phyloP scores from a whole-genome alignment of 306 rosid genomes.

The Inga leiocalycina region DNA sequence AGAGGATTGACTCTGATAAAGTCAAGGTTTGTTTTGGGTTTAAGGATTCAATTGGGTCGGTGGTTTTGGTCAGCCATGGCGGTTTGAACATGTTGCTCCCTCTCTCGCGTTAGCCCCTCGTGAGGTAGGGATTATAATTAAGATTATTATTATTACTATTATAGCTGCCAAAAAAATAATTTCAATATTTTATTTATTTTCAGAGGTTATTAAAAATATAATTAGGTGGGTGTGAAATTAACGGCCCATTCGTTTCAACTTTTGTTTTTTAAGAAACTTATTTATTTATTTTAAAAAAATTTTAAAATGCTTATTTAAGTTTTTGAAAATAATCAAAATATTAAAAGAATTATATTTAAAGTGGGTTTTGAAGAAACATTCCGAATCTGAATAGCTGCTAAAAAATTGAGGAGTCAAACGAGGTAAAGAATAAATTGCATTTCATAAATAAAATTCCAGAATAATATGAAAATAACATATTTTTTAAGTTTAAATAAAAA shows the following conservation, averaged over 20 bases:
- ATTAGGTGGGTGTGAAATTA: not conserved
- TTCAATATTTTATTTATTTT: not conserved
- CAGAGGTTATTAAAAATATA: not conserved
- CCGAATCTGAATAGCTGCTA: not conserved
- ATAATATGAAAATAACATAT: not conserved
- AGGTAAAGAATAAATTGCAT: too few relatives aligned
- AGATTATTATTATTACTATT: too few relatives aligned
- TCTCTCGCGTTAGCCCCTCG: not conserved
- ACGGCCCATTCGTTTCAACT: too few relatives aligned
- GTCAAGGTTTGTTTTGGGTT: slow-evolving; percentile 27
- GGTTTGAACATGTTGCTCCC: slow-evolving; percentile 56
- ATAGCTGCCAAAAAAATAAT: not conserved
- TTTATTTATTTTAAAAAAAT: too few relatives aligned
- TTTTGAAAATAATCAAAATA: too few relatives aligned
- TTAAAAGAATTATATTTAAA: too few relatives aligned
- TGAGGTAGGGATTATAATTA: not conserved
- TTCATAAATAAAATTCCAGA: too few relatives aligned
- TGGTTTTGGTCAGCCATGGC: slow-evolving; percentile 80
- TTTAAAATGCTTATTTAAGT: too few relatives aligned
- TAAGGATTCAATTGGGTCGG: slow-evolving; percentile 46
- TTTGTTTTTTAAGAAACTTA: too few relatives aligned
- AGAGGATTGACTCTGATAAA: slow-evolving; percentile 61
- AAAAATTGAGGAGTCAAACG: too few relatives aligned
- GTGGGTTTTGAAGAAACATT: not conserved
- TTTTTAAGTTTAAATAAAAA: not conserved